phyloP scores from a whole-genome alignment of 371 early-diverging fungal genomes.

The Mycotypha africana region DNA sequence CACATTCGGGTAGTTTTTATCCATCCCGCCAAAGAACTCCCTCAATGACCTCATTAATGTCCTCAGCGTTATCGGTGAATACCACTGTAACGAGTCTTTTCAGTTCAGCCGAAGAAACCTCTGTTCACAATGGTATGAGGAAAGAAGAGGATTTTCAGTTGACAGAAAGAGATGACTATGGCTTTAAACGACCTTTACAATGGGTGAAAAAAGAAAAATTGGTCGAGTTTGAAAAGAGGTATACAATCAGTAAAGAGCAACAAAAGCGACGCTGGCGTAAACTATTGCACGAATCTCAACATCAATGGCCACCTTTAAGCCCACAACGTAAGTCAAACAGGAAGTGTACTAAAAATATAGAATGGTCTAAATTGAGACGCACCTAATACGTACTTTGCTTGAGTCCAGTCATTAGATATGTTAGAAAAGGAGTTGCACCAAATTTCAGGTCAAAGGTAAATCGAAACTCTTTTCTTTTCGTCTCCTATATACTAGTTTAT shows the following conservation, averaged over 20 bases:
- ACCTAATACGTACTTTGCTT: background rate
- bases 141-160: too few species aligned
- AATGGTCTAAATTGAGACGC: too few species aligned
- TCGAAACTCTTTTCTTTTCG: too few species aligned
- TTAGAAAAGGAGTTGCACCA: slow-evolving; percentile 77
- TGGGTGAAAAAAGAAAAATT: slow-evolving; percentile 45
- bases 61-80: too few species aligned
- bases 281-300: slow-evolving; percentile 32
- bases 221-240: slow-evolving; percentile 45
- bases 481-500: too few species aligned
- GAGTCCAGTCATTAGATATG: slow-evolving; percentile 57
- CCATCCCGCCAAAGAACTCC: too few species aligned
- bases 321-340: slow-evolving; percentile 40
- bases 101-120: too few species aligned
- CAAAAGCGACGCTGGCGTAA: slow-evolving; percentile 50
- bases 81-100: too few species aligned
- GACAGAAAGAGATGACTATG: slow-evolving; percentile 59
- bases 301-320: slow-evolving; percentile 43
- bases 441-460: slow-evolving; percentile 56
- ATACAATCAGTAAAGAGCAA: slow-evolving; percentile 41
- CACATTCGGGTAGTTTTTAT: too few species aligned
- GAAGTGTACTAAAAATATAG: background rate
- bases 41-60: too few species aligned
- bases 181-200: slow-evolving; percentile 55
- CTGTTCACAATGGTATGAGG: background rate